Conservation (phyloP, 371 early-diverging fungal genomes). For the Dinochytrium kinnereticum region DNA sequence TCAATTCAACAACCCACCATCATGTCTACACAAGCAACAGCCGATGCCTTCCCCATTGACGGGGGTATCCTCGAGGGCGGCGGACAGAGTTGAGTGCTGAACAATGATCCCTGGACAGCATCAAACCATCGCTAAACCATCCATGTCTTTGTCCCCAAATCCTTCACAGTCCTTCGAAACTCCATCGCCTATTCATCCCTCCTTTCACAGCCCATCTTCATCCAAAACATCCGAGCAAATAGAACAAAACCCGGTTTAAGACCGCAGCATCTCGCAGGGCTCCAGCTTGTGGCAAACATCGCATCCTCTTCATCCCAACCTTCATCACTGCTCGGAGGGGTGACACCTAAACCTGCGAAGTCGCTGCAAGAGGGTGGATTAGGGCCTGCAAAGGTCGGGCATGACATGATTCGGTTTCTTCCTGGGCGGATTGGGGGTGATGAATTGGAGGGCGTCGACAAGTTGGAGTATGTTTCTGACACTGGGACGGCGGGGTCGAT, state of each 20-base stretch:
- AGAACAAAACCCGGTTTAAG: slow-evolving; percentile 38
- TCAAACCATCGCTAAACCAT: too few species aligned
- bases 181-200: slow-evolving; percentile 19
- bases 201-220: background rate
- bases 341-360: background rate
- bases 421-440: background rate
- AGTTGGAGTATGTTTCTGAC: slow-evolving; percentile 28
- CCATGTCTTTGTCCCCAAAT: background rate
- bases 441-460: background rate
- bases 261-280: slow-evolving; percentile 42
- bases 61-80: background rate
- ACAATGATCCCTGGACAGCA: too few species aligned
- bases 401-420: background rate
- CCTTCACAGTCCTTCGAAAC: background rate
- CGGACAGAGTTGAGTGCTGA: slow-evolving; percentile 4
- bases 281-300: slow-evolving; percentile 31
- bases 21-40: too few species aligned
- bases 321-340: background rate
- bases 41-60: background rate
- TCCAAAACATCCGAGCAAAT: slow-evolving; percentile 32
- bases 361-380: too few species aligned
- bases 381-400: background rate
- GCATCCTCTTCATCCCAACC: background rate
- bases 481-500: slow-evolving; percentile 41
- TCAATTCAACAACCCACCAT: too few species aligned